phyloP scores from a whole-genome alignment of 2,329 filamentous ascomycete genomes.

The Trichoderma koningii region DNA sequence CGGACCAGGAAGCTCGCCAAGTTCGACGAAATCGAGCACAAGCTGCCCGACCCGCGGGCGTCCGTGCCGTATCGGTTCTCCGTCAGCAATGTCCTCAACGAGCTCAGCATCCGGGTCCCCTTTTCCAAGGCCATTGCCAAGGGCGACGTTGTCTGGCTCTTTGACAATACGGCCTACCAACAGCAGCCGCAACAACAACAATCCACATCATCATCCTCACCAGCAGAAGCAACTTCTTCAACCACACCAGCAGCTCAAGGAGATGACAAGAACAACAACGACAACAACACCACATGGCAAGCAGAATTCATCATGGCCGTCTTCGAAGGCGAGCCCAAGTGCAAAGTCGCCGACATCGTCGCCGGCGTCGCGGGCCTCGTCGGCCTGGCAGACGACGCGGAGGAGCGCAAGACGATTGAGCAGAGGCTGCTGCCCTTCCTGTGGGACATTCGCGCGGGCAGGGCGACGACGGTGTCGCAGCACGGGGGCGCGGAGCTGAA shows the following conservation, averaged over 20 bases:
- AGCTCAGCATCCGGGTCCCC: conserved; percentile 58
- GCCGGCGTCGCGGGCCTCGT: conserved; percentile 69
- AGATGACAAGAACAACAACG: conserved; percentile 32
- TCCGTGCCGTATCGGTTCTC: conserved; percentile 31
- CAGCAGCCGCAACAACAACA: conserved; percentile 36
- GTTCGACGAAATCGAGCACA: conserved; percentile 54
- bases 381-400: conserved; percentile 63
- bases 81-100: conserved; percentile 48
- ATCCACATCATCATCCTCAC: too few species aligned
- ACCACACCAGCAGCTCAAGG: conserved; percentile 52
- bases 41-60: conserved; percentile 44
- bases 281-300: conserved; percentile 58
- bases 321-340: conserved; percentile 72
- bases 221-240: too few species aligned
- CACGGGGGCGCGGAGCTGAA: conserved; percentile 47
- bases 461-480: conserved; percentile 66
- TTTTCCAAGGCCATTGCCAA: conserved; percentile 61
- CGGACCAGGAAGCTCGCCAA: conserved; percentile 51
- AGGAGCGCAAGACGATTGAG: conserved; percentile 61
- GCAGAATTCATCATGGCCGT: conserved; percentile 82
- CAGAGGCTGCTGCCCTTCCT: conserved; percentile 75
- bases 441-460: conserved; percentile 71
- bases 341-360: conserved; percentile 67
- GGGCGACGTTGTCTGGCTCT: conserved; percentile 78
- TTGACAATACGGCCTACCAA: conserved; percentile 86